phyloP scores from a whole-genome alignment of 1,284 basidiomycete genomes.

The Irpex sp. region DNA sequence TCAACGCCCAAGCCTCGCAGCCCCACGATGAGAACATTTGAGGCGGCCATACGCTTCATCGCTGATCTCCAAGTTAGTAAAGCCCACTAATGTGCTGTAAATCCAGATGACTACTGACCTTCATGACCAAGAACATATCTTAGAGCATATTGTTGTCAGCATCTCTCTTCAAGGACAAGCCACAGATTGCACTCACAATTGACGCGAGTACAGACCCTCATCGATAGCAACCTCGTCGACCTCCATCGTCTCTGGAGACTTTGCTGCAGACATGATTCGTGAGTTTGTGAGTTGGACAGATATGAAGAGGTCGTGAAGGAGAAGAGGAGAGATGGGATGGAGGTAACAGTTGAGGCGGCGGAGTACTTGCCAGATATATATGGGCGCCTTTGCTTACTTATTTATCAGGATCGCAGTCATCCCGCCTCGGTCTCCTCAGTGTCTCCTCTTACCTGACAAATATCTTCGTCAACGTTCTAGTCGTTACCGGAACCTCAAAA shows the following conservation, averaged over 20 bases:
- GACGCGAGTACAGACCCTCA: constrained; percentile 93
- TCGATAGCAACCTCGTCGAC: constrained; percentile 82
- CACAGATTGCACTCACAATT: constrained; percentile 66
- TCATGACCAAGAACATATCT: constrained; percentile 97
- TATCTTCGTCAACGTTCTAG: not conserved
- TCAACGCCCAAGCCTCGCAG: constrained; percentile 94
- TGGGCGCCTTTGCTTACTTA: constrained; percentile 4
- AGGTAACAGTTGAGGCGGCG: constrained; percentile 9
- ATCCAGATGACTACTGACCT: constrained; percentile 45
- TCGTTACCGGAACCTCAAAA: not conserved
- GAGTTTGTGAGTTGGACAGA: constrained; percentile 6
- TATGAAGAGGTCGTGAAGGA: constrained; percentile 9
- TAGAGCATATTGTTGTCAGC: constrained; percentile 21
- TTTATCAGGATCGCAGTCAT: not conserved
- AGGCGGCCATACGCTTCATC: constrained; percentile 99
- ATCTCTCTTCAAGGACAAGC: constrained; percentile 6
- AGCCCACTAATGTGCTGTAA: not conserved
- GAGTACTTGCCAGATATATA: constrained; percentile 9
- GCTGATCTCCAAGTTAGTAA: constrained; percentile 47
- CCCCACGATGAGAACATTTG: constrained; percentile 94
- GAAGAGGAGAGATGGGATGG: constrained; percentile 17
- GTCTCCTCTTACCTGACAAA: constrained; percentile 8
- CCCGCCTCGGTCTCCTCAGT: not conserved
- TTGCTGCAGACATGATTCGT: constrained; percentile 49
- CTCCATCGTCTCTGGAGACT: constrained; percentile 65